Percentiles rank a stretch among this genome's conserved stretches.
Evolutionary conservation across 1,139 yeast species (phyloP).

Genomic region (Eremothecium cymbalariae): DNA sequence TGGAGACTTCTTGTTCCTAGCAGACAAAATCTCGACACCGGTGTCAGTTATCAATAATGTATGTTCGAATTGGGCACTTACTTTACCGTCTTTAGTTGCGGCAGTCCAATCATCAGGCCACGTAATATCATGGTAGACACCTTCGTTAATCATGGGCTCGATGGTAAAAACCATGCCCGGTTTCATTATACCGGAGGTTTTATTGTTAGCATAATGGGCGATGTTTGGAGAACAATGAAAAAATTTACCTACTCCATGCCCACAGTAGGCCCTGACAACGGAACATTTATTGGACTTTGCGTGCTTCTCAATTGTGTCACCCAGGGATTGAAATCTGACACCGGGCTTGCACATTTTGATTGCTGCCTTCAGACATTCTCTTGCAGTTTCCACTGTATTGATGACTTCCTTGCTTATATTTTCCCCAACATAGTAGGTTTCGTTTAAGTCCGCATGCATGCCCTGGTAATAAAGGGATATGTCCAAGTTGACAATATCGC

Average conservation of each 20-base stretch:
- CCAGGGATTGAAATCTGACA: conserved; percentile 74
- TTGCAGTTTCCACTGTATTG: conserved; percentile 85
- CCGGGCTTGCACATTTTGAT: conserved; percentile 89
- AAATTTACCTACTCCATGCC: conserved; percentile 82
- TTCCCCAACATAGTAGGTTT: conserved; percentile 94
- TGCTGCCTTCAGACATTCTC: conserved; percentile 82
- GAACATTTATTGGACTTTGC: conserved; percentile 74
- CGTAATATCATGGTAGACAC: conserved; percentile 68
- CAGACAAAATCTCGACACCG: conserved; percentile 88
- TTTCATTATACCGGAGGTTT: conserved; percentile 87
- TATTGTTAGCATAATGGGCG: conserved; percentile 91
- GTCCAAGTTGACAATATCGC: conserved; percentile 90
- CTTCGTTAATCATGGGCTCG: conserved; percentile 94
- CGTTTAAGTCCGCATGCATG: conserved; percentile 89
- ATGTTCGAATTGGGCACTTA: conserved; percentile 93
- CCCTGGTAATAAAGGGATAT: conserved; percentile 81
- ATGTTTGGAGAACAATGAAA: conserved; percentile 93
- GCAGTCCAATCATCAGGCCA: conserved; percentile 99
- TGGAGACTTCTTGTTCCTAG: conserved; percentile 68
- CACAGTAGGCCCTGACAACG: conserved; percentile 85
- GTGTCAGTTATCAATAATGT: conserved; percentile 86
- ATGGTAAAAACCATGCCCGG: conserved; percentile 97
- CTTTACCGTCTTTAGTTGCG: conserved; percentile 76
- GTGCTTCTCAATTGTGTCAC: conserved; percentile 81
- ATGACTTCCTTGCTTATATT: conserved; percentile 77